phyloP scores from a whole-genome alignment of 805 yeast genomes.

The Pichia deserticola region DNA sequence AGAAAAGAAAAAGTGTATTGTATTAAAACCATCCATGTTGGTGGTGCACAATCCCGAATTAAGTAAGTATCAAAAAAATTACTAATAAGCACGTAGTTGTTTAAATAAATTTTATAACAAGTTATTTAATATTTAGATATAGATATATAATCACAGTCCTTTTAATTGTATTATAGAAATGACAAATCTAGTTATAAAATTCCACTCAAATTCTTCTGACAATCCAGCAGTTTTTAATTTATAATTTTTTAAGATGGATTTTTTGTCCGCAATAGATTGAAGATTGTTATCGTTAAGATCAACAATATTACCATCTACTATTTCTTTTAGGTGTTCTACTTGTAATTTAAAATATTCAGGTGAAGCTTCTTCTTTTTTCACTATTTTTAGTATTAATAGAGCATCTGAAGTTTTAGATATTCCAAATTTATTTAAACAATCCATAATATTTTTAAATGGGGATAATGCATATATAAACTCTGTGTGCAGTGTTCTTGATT shows the following conservation, averaged over 20 bases:
- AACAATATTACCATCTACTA: conserved; percentile 30
- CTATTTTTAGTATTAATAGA: conserved; percentile 46
- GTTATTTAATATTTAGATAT: too few species aligned
- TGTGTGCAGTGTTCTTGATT: conserved; percentile 62
- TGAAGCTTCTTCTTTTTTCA: conserved; percentile 15
- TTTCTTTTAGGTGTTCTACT: conserved; percentile 12
- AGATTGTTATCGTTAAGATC: conserved; percentile 29
- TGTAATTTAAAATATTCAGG: conserved; percentile 11
- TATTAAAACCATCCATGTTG: too few species aligned
- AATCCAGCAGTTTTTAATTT: conserved; percentile 16
- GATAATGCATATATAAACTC: conserved; percentile 65
- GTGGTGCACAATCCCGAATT: too few species aligned
- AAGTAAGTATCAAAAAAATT: too few species aligned
- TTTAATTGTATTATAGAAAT: conserved; percentile 25
- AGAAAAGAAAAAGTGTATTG: too few species aligned
- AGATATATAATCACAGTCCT: conserved; percentile 12
- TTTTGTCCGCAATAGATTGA: conserved; percentile 26
- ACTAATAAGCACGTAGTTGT: too few species aligned
- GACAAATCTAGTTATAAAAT: conserved; percentile 18
- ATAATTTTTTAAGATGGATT: conserved; percentile 19
- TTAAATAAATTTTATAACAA: too few species aligned
- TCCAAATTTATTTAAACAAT: conserved; percentile 66
- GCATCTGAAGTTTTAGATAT: conserved; percentile 41
- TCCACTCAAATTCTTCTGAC: conserved; percentile 12
- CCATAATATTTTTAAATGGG: conserved; percentile 64